A percentile compares a stretch with the other conserved stretches of the same genome.
Evolutionary conservation across 257 asterid genomes (phyloP).

Genomic region (Gynochthodes officinalis): DNA sequence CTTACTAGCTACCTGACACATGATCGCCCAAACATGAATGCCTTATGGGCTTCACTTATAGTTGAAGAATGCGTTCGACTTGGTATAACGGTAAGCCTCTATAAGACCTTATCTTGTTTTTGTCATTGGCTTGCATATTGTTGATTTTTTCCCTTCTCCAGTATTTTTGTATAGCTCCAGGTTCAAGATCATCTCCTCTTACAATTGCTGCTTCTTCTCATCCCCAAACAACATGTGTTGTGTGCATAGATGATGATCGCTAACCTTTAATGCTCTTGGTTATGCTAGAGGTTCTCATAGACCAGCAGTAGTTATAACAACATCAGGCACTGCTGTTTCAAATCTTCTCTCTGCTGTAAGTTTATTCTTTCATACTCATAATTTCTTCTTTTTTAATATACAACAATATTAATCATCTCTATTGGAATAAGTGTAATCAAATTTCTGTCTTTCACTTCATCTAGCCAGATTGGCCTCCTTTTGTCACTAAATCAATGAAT

Average conservation of each 20-base stretch:
- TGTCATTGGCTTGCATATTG: slow-evolving; percentile 10
- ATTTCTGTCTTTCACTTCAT: not conserved
- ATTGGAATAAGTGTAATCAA: not conserved
- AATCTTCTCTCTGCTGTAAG: slow-evolving; percentile 98
- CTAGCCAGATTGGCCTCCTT: not conserved
- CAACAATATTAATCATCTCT: not conserved
- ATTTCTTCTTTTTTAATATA: not conserved
- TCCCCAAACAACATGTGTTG: slow-evolving; percentile 78
- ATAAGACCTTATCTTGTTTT: slow-evolving; percentile 14
- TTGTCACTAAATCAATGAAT: not conserved
- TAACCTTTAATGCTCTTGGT: slow-evolving; percentile 95
- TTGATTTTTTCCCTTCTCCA: slow-evolving; percentile 46
- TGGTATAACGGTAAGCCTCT: slow-evolving; percentile 88
- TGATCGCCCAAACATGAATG: slow-evolving; percentile 71
- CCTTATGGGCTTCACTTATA: slow-evolving; percentile 86
- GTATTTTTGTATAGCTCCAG: slow-evolving; percentile 99
- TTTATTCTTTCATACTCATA: not conserved
- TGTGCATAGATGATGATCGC: slow-evolving; percentile 95
- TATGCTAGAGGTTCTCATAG: slow-evolving; percentile 83
- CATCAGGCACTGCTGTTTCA: slow-evolving; percentile 98
- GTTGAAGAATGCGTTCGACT: slow-evolving; percentile 94
- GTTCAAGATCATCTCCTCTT: slow-evolving; percentile 94
- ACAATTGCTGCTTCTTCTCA: slow-evolving; percentile 96
- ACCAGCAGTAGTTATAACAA: slow-evolving; percentile 87
- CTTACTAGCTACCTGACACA: slow-evolving; percentile 30